A percentile compares a stretch with the other conserved stretches of the same genome.
Evolutionary conservation across 495 filamentous ascomycete species (phyloP).

Genomic region (Pseudotulostoma volvatum): DNA sequence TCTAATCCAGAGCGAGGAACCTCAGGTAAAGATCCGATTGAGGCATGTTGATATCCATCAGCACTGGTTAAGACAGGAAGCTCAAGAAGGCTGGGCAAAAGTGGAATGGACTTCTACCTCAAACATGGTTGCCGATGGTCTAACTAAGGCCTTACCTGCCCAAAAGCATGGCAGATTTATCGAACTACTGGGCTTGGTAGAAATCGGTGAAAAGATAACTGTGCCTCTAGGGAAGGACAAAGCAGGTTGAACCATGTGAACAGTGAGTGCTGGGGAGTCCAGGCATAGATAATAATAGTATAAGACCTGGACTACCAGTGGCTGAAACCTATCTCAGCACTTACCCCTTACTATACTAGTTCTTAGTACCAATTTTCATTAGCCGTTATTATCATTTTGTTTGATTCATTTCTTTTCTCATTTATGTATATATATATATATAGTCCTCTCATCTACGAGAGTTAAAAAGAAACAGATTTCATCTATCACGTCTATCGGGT

Average conservation of each 20-base stretch:
- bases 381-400: no score
- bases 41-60: conserved; percentile 2
- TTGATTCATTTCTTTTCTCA: no score
- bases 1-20: neutral
- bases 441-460: no score
- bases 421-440: no score
- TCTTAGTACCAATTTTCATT: no score
- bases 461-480: no score
- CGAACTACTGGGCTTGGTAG: neutral
- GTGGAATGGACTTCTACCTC: conserved; percentile 3
- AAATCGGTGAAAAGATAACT: neutral
- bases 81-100: neutral
- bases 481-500: no score
- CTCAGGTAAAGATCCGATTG: neutral
- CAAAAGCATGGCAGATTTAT: conserved; percentile 5
- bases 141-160: conserved; percentile 3
- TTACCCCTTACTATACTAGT: no score
- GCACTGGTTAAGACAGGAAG: conserved; percentile 6
- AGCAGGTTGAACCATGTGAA: neutral
- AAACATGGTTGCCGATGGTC: conserved; percentile 3
- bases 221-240: neutral
- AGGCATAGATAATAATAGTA: no score
- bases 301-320: no score
- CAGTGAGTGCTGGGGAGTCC: neutral
- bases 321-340: no score